Evolutionary conservation across 148 eudicot genomes (phyloP).

Genomic region (Rhododendron ovatum): DNA sequence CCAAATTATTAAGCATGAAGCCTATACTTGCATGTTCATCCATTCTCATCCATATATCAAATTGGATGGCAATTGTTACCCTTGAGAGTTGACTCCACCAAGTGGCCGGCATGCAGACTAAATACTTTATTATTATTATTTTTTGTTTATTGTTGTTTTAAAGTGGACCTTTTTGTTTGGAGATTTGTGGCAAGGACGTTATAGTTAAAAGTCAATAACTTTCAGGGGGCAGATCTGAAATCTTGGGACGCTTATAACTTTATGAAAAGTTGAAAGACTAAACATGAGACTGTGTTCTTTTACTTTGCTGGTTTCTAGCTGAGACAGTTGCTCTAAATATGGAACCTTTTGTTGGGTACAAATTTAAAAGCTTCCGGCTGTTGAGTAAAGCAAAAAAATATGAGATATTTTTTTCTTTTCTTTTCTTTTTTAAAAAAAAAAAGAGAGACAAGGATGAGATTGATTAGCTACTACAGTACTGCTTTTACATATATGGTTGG

Average conservation of each 20-base stretch:
- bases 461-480: background rate
- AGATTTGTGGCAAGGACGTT: no score
- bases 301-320: background rate
- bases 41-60: no score
- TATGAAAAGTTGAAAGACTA: background rate
- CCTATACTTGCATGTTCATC: no score
- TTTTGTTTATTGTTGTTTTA: no score
- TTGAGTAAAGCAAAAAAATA: background rate
- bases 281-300: background rate
- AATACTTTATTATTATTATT: no score
- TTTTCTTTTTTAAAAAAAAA: no score
- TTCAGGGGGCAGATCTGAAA: background rate
- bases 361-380: background rate
- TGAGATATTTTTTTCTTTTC: background rate
- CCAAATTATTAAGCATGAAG: no score
- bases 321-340: background rate
- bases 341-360: background rate
- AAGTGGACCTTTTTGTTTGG: no score
- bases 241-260: background rate
- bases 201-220: background rate
- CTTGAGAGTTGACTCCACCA: no score
- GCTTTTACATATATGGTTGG: background rate
- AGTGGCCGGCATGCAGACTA: no score
- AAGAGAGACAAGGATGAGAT: no score
- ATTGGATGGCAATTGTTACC: no score